Evolutionary conservation across 2,329 filamentous ascomycete species (phyloP).

Genomic region (Fusarium sp.): DNA sequence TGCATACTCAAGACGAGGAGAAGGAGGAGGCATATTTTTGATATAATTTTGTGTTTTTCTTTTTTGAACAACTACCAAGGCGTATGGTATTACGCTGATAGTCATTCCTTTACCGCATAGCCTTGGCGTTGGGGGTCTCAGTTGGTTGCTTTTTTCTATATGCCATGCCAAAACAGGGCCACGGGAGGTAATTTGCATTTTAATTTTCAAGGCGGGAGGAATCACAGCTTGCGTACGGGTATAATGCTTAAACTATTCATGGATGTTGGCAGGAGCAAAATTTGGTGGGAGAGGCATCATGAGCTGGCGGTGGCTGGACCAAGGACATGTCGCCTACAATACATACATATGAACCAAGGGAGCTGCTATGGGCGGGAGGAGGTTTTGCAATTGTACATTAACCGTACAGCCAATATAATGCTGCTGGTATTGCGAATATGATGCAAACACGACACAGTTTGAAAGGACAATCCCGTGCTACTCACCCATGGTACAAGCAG

Average conservation of each 20-base stretch:
- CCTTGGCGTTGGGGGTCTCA: constrained; percentile 39
- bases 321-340: neutral
- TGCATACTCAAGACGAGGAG: constrained; percentile 27
- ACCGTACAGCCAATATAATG: constrained; percentile 39
- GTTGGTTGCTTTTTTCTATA: constrained; percentile 14
- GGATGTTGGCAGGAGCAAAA: constrained; percentile 29
- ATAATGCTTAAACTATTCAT: constrained; percentile 25
- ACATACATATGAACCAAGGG: constrained; percentile 19
- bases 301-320: constrained; percentile 18
- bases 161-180: constrained; percentile 20
- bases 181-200: constrained; percentile 35
- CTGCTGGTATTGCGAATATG: constrained; percentile 9
- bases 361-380: neutral
- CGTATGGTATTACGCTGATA: constrained; percentile 27
- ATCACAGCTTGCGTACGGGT: constrained; percentile 23
- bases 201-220: constrained; percentile 14
- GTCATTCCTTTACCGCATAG: constrained; percentile 43
- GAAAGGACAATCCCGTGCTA: too few relatives aligned
- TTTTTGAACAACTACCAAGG: constrained; percentile 27
- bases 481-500: too few relatives aligned
- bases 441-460: too few relatives aligned
- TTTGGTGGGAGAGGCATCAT: constrained; percentile 7
- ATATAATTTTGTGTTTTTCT: constrained; percentile 14
- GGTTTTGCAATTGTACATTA: constrained; percentile 35
- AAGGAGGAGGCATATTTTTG: constrained; percentile 12